phyloP scores from a whole-genome alignment of 2,329 filamentous ascomycete species.

The Coniochaeta sp. region DNA sequence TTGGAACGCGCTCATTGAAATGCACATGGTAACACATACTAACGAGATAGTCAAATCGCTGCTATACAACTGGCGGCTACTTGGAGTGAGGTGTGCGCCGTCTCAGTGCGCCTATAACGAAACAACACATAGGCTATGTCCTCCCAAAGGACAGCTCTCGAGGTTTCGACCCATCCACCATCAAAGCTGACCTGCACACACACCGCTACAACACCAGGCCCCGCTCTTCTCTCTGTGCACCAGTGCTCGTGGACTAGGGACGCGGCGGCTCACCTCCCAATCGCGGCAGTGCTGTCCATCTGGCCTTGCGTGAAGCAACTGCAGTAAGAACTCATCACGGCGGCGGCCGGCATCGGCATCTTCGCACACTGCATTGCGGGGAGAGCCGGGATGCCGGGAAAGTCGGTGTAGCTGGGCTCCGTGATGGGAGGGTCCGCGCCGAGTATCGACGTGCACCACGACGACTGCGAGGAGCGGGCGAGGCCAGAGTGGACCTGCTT shows the following conservation, averaged over 20 bases:
- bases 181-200: not conserved
- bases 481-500: not conserved
- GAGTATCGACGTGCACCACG: conserved; percentile 3
- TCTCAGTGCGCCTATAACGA: not conserved
- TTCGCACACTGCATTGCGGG: not conserved
- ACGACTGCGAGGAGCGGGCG: not conserved
- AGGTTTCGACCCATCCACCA: not conserved
- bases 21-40: not conserved
- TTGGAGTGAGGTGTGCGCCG: not conserved
- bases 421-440: not conserved
- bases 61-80: not conserved
- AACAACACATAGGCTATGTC: not conserved
- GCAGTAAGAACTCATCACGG: not conserved
- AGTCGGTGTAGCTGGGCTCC: conserved; percentile 1
- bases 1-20: not conserved
- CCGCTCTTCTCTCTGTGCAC: not conserved
- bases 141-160: not conserved
- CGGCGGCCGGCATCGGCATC: not conserved
- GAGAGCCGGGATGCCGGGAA: not conserved
- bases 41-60: not conserved
- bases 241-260: not conserved
- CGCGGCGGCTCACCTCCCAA: not conserved
- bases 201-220: not conserved
- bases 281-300: not conserved
- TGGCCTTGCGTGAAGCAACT: not conserved